Conservation (phyloP, 768 basidiomycete genomes). For the Russula sp. region DNA sequence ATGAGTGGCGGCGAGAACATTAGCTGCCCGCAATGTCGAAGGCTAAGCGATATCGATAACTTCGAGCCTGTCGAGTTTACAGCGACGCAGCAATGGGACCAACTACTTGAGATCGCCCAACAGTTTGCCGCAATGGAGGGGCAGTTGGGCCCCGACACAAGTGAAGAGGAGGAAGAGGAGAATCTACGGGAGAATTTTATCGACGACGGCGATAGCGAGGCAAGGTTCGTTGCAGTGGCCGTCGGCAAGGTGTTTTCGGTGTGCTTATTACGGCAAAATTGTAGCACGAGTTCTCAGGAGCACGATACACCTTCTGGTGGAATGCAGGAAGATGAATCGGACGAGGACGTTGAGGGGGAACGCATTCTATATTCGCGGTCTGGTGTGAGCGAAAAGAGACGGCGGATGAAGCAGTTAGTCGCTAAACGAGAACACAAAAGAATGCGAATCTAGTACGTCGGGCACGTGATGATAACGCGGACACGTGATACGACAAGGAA, state of each 20-base stretch:
- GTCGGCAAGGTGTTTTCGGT: no score
- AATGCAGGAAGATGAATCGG: neutral
- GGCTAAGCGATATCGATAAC: slow-evolving; percentile 35
- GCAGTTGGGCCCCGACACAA: slow-evolving; percentile 39
- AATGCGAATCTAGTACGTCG: neutral
- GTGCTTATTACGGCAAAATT: neutral
- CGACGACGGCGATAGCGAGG: slow-evolving; percentile 31
- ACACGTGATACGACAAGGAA: slow-evolving; percentile 18
- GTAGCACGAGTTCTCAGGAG: neutral
- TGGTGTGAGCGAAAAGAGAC: slow-evolving; percentile 17
- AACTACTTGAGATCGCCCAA: slow-evolving; percentile 41
- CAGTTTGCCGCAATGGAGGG: slow-evolving; percentile 42
- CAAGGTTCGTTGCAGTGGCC: slow-evolving; percentile 13
- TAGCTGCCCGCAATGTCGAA: slow-evolving; percentile 42
- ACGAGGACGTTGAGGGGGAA: neutral
- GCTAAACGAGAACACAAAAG: slow-evolving; percentile 11
- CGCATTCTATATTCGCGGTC: slow-evolving; percentile 12
- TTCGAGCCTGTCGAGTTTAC: slow-evolving; percentile 40
- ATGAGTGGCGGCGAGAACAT: slow-evolving; percentile 36
- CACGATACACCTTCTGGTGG: slow-evolving; percentile 1
- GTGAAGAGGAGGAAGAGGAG: slow-evolving; percentile 45
- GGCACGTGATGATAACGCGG: slow-evolving; percentile 27
- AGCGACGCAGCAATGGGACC: slow-evolving; percentile 46
- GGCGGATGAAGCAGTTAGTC: slow-evolving; percentile 13
- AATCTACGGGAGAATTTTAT: slow-evolving; percentile 35